Evolutionary conservation across 257 asterid species (phyloP), one percentile per base, ranked within the genome.

Genomic region (Asclepias syriaca): DNA sequence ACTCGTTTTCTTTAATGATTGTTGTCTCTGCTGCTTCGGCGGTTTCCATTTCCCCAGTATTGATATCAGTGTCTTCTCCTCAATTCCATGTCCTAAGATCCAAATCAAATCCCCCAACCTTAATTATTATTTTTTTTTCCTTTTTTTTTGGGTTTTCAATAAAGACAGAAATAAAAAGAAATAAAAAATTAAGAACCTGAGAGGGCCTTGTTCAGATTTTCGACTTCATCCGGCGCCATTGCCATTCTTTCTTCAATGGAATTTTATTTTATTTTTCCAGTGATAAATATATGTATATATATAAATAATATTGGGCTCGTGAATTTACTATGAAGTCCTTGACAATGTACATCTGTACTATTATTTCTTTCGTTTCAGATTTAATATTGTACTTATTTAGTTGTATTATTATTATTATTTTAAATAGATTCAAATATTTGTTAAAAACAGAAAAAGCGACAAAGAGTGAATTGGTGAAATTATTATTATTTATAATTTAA

Each of bases 21-120:
- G 11, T 43, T 43, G 48, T 43, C 48, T 82, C 73, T 86, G 88
- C 70, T 90, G 84, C 39, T 34, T 34, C 80, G 87, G 75, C 0
- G 93, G 91, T 49, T 86, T 83, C 87, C 84, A 86, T 58, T 82
- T 93, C 61, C 89, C 96, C 87, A 93, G 60, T 65, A 84, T 66
- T 22, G 87, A 68, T 50, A 93, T 83, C 73, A 93, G 49, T 4
- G 88, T 81, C 65, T 83, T 86, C 81, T 93, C 98, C 72, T 93
- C 98, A 77, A 93, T 90, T 34, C 97, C 97, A n/a, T 87, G 75
- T 43, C 98, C 98, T 87, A 32, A 34, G 45, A 53, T 19, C 24
- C 21, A 16, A 34, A 34, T 34, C 5, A 34, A 34, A 34, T 21
- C 45, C 34, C 39, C n/a, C 50, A 46, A 46, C 10, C 8, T 8